Evolutionary conservation across 768 basidiomycete species (phyloP).

Genomic region (Cystofilobasidium bisporidii): DNA sequence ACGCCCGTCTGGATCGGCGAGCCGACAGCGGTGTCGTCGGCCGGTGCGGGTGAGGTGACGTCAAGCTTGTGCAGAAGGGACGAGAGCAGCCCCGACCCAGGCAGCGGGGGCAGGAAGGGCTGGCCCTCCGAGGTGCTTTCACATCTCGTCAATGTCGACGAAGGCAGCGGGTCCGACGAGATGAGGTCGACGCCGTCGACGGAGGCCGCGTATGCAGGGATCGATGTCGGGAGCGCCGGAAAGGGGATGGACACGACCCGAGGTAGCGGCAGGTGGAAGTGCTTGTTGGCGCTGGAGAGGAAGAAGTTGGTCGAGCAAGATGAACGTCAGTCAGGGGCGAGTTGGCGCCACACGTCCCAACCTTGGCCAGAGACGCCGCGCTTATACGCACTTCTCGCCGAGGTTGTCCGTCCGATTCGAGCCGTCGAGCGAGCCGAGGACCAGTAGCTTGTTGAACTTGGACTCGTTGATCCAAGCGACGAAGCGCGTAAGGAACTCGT

Average conservation of each 20-base stretch:
- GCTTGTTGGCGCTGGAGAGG: slow-evolving; percentile 11
- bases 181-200: slow-evolving; percentile 8
- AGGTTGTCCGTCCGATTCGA: slow-evolving; percentile 16
- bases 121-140: not conserved
- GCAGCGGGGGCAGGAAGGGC: slow-evolving; percentile 22
- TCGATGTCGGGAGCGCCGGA: slow-evolving; percentile 12
- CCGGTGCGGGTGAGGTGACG: not conserved
- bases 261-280: slow-evolving; percentile 24
- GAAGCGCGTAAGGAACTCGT: slow-evolving; percentile 15
- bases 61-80: slow-evolving; percentile 15
- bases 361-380: too few species aligned
- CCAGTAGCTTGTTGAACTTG: slow-evolving; percentile 19
- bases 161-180: slow-evolving; percentile 2
- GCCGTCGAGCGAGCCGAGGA: slow-evolving; percentile 24
- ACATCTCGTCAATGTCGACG: slow-evolving; percentile 3
- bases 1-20: slow-evolving; percentile 5
- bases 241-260: slow-evolving; percentile 22
- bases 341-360: too few species aligned
- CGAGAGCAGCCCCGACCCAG: slow-evolving; percentile 18
- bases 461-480: slow-evolving; percentile 11
- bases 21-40: not conserved
- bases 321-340: too few species aligned
- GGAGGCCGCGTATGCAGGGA: slow-evolving; percentile 15
- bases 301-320: not conserved
- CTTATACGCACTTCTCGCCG: slow-evolving; percentile 12